Conservation (phyloP, 2,329 filamentous ascomycete species). For the Calonectria pauciramosa region DNA sequence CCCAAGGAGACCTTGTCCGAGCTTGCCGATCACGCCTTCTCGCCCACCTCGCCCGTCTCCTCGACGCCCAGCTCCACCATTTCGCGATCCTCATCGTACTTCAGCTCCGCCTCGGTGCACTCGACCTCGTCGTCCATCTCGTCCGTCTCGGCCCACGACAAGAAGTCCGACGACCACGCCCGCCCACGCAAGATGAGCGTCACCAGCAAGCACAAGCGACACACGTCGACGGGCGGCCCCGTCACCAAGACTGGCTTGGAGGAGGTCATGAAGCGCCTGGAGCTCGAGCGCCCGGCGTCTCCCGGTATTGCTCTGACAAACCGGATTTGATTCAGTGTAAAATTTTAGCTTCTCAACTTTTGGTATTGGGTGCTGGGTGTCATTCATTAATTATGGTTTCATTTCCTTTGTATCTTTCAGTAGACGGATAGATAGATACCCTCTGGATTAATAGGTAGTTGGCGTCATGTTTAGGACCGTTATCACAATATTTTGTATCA, state of each 20-base stretch:
- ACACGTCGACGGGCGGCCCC: constrained; percentile 40
- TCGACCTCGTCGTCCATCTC: constrained; percentile 44
- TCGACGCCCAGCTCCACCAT: constrained; percentile 39
- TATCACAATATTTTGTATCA: background rate
- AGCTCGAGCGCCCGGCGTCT: constrained; percentile 45
- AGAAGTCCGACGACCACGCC: constrained; percentile 42
- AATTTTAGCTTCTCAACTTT: background rate
- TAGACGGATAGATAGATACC: constrained; percentile 21
- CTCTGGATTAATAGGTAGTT: constrained; percentile 2
- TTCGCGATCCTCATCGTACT: constrained; percentile 45
- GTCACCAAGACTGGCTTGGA: constrained; percentile 33
- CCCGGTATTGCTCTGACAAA: constrained; percentile 47
- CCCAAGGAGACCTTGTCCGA: constrained; percentile 48
- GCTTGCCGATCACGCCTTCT: constrained; percentile 36
- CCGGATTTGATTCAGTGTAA: constrained; percentile 36
- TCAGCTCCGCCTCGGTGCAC: constrained; percentile 38
- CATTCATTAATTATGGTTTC: background rate
- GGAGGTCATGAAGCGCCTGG: constrained; percentile 43
- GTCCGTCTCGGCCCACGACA: constrained; percentile 34
- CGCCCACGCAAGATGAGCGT: constrained; percentile 49
- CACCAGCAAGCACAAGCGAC: constrained; percentile 41
- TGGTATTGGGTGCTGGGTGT: background rate
- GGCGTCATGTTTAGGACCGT: background rate
- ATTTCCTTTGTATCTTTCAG: constrained; percentile 11
- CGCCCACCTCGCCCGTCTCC: constrained; percentile 28